Percentiles rank a stretch among this genome's conserved stretches.
Conservation (phyloP, 1,139 yeast genomes). For the Pichia cactophila region DNA sequence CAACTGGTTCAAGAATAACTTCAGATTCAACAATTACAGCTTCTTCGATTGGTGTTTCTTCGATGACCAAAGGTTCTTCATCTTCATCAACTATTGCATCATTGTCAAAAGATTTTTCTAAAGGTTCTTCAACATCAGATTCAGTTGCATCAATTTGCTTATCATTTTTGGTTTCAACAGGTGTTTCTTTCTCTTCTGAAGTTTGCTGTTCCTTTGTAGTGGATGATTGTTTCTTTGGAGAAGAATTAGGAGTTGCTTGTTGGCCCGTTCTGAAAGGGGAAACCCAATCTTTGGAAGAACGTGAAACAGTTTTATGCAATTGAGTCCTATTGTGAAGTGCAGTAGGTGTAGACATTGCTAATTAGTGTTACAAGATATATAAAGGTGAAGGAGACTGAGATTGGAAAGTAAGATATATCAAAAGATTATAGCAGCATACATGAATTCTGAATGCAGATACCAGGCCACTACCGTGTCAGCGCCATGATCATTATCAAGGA, state of each 20-base stretch:
- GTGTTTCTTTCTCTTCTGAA: not conserved
- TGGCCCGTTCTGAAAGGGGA: constrained; percentile 40
- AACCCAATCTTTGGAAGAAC: constrained; percentile 34
- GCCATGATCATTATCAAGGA: not conserved
- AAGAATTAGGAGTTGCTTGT: not conserved
- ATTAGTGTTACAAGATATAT: not conserved
- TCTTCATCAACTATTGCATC: constrained; percentile 2
- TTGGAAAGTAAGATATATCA: not conserved
- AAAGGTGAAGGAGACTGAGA: not conserved
- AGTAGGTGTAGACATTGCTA: not conserved
- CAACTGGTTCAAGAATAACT: constrained; percentile 1
- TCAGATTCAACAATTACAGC: not conserved
- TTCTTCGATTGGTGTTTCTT: constrained; percentile 7
- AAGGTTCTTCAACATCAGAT: not conserved
- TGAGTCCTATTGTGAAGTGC: constrained; percentile 3
- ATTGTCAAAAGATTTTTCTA: constrained; percentile 19
- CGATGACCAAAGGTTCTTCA: constrained; percentile 3
- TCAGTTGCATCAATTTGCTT: not conserved
- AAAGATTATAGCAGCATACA: no score
- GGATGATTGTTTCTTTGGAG: not conserved
- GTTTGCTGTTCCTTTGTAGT: not conserved
- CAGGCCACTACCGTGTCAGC: not conserved
- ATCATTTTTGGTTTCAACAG: not conserved
- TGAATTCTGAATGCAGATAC: not conserved
- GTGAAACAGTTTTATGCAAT: constrained; percentile 9